phyloP scores from a whole-genome alignment of 306 rosid genomes.

The Corylus avellana region DNA sequence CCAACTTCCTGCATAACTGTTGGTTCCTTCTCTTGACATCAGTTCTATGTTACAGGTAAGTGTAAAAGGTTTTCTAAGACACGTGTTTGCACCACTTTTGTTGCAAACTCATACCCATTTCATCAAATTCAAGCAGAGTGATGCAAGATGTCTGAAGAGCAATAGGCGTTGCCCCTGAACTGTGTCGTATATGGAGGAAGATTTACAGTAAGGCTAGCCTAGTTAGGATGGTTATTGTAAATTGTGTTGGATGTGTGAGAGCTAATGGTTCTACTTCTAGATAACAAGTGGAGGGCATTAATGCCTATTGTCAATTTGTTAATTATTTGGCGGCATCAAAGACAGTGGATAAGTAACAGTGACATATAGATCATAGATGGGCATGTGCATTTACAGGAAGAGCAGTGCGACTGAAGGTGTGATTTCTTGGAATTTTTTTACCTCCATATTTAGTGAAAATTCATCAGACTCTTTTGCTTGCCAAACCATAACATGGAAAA shows the following conservation, averaged over 20 bases:
- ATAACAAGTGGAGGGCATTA: background rate
- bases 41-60: background rate
- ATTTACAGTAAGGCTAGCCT: background rate
- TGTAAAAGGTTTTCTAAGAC: background rate
- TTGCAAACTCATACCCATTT: background rate
- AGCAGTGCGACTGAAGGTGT: too few relatives aligned
- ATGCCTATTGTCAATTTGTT: background rate
- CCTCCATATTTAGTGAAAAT: background rate
- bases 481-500: background rate
- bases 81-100: background rate
- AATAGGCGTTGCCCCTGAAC: background rate
- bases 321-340: background rate
- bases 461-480: background rate
- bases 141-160: background rate
- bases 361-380: too few relatives aligned
- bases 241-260: background rate
- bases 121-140: background rate
- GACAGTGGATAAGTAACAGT: too few relatives aligned
- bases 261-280: background rate
- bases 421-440: too few relatives aligned
- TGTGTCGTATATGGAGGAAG: background rate
- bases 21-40: background rate
- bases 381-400: too few relatives aligned
- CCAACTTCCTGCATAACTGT: background rate
- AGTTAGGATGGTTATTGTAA: background rate